phyloP scores from a whole-genome alignment of 805 yeast genomes.

The Jamesozyma gamospora region DNA sequence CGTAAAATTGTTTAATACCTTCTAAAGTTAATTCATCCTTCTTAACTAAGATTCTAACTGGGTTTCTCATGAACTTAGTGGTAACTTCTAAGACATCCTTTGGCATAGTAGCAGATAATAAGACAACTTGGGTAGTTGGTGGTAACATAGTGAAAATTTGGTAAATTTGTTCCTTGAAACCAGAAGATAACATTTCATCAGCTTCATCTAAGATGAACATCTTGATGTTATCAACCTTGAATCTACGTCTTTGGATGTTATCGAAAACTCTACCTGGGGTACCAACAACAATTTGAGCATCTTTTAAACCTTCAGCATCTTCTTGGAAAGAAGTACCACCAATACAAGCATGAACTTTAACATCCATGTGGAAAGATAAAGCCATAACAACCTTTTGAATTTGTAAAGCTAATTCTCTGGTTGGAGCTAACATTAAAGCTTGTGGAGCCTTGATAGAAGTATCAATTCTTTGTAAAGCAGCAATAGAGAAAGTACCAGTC shows the following conservation, averaged over 20 bases:
- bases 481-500: conserved; percentile 94
- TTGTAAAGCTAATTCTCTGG: conserved; percentile 95
- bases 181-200: conserved; percentile 81
- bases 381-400: conserved; percentile 88
- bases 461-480: conserved; percentile 67
- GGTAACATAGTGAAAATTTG: conserved; percentile 83
- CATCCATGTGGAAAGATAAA: conserved; percentile 82
- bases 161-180: conserved; percentile 92
- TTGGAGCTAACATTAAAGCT: conserved; percentile 92
- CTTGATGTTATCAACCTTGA: conserved; percentile 74
- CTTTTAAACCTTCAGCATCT: conserved; percentile 73
- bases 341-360: conserved; percentile 90
- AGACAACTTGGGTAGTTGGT: conserved; percentile 79
- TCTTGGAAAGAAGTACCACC: conserved; percentile 91
- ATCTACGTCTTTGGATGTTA: conserved; percentile 84
- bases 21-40: conserved; percentile 88
- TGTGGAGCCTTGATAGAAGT: conserved; percentile 64
- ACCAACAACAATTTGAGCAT: conserved; percentile 89
- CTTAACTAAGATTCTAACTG: conserved; percentile 88
- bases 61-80: conserved; percentile 83
- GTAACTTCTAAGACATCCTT: conserved; percentile 87
- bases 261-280: conserved; percentile 97
- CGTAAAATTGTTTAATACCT: conserved; percentile 87
- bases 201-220: conserved; percentile 97
- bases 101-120: conserved; percentile 91